Evolutionary conservation across 768 basidiomycete genomes (phyloP).

Genomic region (Amanita jacksonii): DNA sequence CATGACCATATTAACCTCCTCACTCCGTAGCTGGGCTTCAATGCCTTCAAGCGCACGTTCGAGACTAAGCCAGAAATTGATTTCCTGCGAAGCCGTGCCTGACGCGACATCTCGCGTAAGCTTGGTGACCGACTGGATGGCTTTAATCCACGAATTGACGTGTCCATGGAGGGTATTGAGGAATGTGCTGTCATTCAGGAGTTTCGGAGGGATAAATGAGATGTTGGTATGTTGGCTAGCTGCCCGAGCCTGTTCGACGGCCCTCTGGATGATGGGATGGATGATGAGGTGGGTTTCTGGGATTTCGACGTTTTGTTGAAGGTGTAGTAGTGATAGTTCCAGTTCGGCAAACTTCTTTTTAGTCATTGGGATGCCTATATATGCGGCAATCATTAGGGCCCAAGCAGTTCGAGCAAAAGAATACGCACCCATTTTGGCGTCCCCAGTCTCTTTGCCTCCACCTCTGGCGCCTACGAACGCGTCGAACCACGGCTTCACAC

Average conservation of each 20-base stretch:
- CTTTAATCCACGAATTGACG: slow-evolving; percentile 97
- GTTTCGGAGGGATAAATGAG: slow-evolving; percentile 60
- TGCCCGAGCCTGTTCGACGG: slow-evolving; percentile 67
- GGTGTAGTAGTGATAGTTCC: slow-evolving; percentile 85
- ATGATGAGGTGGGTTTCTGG: slow-evolving; percentile 92
- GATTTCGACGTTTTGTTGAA: slow-evolving; percentile 99
- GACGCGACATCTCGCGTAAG: slow-evolving; percentile 88
- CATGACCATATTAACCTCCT: slow-evolving; percentile 89
- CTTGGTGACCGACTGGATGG: slow-evolving; percentile 94
- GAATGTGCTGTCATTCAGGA: slow-evolving; percentile 82
- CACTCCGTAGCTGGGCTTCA: slow-evolving; percentile 83
- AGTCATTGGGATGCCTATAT: slow-evolving; percentile 82
- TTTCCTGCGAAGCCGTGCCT: slow-evolving; percentile 96
- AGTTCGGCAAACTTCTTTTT: slow-evolving; percentile 99
- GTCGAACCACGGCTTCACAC: slow-evolving; percentile 98
- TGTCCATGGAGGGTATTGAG: slow-evolving; percentile 89
- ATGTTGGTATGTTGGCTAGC: slow-evolving; percentile 58
- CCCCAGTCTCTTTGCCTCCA: slow-evolving; percentile 55
- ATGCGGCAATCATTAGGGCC: neutral
- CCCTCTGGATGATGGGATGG: slow-evolving; percentile 81
- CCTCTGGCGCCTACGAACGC: slow-evolving; percentile 87
- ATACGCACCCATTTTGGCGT: slow-evolving; percentile 63
- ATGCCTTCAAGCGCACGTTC: slow-evolving; percentile 92
- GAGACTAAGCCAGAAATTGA: slow-evolving; percentile 97
- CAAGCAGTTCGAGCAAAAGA: neutral